Evolutionary conservation across 768 basidiomycete genomes (phyloP), one percentile per base, ranked within the genome.

Genomic region (Collybia mongolica): DNA sequence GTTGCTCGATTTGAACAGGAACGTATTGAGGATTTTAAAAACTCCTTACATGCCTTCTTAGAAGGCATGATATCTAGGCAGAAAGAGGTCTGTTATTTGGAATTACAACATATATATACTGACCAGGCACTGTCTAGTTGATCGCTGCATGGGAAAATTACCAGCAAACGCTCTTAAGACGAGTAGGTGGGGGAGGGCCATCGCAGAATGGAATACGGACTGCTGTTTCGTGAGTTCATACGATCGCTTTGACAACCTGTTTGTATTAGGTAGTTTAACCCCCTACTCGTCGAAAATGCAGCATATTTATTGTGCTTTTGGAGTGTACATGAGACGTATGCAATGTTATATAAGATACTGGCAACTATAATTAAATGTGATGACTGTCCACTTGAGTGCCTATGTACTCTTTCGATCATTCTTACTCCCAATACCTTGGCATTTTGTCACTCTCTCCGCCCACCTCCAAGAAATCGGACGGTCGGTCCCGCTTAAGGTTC

Each of bases 1-100:
- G 82, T 94, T 55, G 83, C 83, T 4, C 76, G 96, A 38, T 98
- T 98, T 62, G 96, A 99, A 70, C 82, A 84, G 62, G 96, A 97
- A 68, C 82, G 95, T 38, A 80, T 98, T 20, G 89, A 92, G 42
- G 96, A 98, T 64, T 97, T 98, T 68, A 95, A 94, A 68, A 75
- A 80, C 39, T 78, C 87, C 2, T 65, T 99, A 56, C 88, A 92
- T 65, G 77, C 77, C 3, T 94, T 93, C 66, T 71, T 98, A 47
- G 88, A 93, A 38, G 90, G 88, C 5, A 90, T 96, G 88, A 87
- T 95, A 43, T 67, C 75, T 3, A 75, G 85, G 46, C 95, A 99
- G 71, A 91, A 87, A 65, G 82, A 88, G 75, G 86, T 86, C 26
- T 48, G 78, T 60, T 24, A 50, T 11, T 17, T 14, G 14, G n/a